These are phyloP conservation scores for Fusarium sp. DNA, from an alignment of 2,329 filamentous ascomycete species.

Conservation along the genomic window DNA sequence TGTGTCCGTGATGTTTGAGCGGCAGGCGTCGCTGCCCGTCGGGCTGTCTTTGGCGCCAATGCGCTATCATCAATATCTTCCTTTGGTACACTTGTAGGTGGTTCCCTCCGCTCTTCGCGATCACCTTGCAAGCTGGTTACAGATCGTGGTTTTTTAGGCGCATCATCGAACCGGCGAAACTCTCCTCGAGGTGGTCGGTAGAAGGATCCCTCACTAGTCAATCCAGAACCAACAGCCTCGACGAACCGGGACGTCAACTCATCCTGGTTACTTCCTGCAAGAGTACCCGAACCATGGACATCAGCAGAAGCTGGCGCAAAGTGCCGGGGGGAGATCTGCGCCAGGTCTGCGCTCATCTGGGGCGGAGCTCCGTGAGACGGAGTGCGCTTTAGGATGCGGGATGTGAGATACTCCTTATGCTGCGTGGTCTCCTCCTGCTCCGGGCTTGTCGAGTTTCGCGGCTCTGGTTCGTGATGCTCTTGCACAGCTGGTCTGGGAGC, in stretches of 20 bases:
- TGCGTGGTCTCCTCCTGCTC: slow-evolving; percentile 57
- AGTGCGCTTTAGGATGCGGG: slow-evolving; percentile 72
- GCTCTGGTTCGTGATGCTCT: slow-evolving; percentile 19
- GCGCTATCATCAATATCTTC: slow-evolving; percentile 57
- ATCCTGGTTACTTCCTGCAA: slow-evolving; percentile 53
- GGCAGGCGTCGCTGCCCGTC: slow-evolving; percentile 53
- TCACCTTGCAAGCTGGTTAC: slow-evolving; percentile 50
- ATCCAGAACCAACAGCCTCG: slow-evolving; percentile 60
- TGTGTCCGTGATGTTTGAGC: slow-evolving; percentile 75
- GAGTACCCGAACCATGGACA: slow-evolving; percentile 40
- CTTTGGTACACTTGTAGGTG: slow-evolving; percentile 38
- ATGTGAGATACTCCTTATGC: slow-evolving; percentile 75
- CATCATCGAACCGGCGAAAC: slow-evolving; percentile 48
- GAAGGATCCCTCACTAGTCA: slow-evolving; percentile 64
- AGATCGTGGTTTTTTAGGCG: slow-evolving; percentile 56
- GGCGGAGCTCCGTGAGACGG: slow-evolving; percentile 71
- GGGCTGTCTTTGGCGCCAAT: slow-evolving; percentile 58
- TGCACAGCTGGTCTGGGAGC: slow-evolving; percentile 17
- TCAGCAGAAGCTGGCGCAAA: slow-evolving; percentile 49
- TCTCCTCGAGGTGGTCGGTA: slow-evolving; percentile 53
- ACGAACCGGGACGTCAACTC: slow-evolving; percentile 71
- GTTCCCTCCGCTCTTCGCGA: slow-evolving; percentile 32
- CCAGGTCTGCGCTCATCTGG: slow-evolving; percentile 71
- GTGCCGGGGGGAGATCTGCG: slow-evolving; percentile 53
- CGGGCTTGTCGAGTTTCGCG: slow-evolving; percentile 42